These are phyloP conservation scores for Lepidopterella palustris DNA, from an alignment of 495 filamentous ascomycete species.

Conservation along the genomic window DNA sequence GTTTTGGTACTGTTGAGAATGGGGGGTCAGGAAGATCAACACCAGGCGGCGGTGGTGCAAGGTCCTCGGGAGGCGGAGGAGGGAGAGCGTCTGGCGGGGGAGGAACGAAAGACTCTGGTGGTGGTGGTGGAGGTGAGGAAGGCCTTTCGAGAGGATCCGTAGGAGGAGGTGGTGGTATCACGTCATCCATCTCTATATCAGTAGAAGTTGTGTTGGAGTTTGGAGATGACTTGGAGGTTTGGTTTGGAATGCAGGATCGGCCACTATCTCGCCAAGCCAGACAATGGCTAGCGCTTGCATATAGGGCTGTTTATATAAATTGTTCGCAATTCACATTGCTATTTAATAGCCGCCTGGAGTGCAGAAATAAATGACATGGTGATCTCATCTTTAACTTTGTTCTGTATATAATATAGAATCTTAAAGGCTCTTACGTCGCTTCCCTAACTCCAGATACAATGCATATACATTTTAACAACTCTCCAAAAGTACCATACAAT, in stretches of 20 bases:
- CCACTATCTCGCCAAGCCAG: not conserved
- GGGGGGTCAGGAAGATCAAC: slow-evolving; percentile 6
- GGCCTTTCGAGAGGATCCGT: not conserved
- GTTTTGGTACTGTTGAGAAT: slow-evolving; percentile 31
- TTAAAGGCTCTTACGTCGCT: not conserved
- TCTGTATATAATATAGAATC: not conserved
- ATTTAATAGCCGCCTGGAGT: too few species aligned
- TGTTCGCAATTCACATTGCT: too few species aligned
- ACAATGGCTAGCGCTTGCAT: not conserved
- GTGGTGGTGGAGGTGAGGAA: slow-evolving; percentile 3
- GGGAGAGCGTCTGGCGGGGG: too few species aligned
- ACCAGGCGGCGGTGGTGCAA: slow-evolving; percentile 9
- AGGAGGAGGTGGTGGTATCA: not conserved
- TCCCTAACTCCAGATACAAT: slow-evolving; percentile 3
- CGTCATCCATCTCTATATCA: not conserved
- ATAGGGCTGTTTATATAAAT: too few species aligned
- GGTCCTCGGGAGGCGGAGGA: slow-evolving; percentile 9
- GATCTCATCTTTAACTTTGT: not conserved
- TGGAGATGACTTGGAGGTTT: not conserved
- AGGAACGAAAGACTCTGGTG: slow-evolving; percentile 6
- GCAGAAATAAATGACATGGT: too few species aligned
- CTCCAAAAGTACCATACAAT: too few species aligned
- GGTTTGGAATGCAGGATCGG: too few species aligned
- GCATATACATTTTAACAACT: too few species aligned
- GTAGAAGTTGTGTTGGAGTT: not conserved